These are phyloP conservation scores for Venustampulla echinocandica DNA, from an alignment of 495 filamentous ascomycete genomes.

Conservation along the genomic window DNA sequence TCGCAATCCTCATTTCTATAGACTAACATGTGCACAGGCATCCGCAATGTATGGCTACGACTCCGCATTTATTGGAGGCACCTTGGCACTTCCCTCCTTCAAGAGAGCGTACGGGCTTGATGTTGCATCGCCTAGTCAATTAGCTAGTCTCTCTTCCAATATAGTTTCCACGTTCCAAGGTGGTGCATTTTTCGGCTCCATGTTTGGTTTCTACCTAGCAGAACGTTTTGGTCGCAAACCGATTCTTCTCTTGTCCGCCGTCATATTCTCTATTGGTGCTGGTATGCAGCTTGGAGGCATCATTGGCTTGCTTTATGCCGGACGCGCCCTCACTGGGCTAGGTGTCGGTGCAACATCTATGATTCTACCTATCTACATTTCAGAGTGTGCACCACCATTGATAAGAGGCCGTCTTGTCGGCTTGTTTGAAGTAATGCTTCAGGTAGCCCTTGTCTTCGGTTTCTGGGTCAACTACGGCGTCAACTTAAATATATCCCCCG, in stretches of 20 bases:
- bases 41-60: constrained; percentile 23
- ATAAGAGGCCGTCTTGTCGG: constrained; percentile 32
- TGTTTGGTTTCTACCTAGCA: constrained; percentile 26
- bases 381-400: constrained; percentile 32
- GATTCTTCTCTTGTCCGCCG: constrained; percentile 17
- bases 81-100: constrained; percentile 43
- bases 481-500: constrained; percentile 31
- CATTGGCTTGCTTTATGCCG: constrained; percentile 29
- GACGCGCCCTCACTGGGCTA: constrained; percentile 31
- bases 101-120: constrained; percentile 36
- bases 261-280: constrained; percentile 26
- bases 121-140: constrained; percentile 20
- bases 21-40: not conserved
- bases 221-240: constrained; percentile 26
- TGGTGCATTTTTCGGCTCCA: constrained; percentile 30
- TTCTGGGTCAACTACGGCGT: constrained; percentile 63
- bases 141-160: constrained; percentile 36
- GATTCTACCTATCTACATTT: constrained; percentile 35
- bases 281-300: constrained; percentile 20
- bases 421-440: constrained; percentile 58
- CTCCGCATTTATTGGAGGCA: constrained; percentile 15
- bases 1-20: not conserved
- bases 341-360: constrained; percentile 30
- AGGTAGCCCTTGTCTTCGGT: constrained; percentile 60
- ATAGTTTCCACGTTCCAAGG: constrained; percentile 29